These are phyloP conservation scores for Tolypocladium guangdongense DNA, from an alignment of 2,329 filamentous ascomycete genomes.

Conservation along the genomic window DNA sequence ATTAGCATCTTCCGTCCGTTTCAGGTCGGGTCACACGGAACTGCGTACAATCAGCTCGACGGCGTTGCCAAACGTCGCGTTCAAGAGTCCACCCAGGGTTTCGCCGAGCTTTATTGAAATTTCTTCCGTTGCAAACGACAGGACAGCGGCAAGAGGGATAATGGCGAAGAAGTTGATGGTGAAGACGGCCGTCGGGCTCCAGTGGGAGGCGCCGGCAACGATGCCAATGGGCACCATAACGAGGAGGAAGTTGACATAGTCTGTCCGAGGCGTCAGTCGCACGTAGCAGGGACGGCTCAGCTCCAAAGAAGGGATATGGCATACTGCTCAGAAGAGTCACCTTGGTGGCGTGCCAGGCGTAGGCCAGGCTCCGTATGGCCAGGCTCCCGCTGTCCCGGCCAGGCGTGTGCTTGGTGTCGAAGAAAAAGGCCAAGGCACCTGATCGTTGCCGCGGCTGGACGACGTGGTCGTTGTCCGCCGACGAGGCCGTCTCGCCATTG, in stretches of 20 bases:
- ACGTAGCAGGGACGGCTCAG: background rate
- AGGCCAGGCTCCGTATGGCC: conserved; percentile 33
- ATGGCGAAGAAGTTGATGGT: conserved; percentile 73
- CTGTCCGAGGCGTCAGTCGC: conserved; percentile 18
- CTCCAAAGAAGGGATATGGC: conserved; percentile 14
- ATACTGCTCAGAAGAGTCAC: conserved; percentile 48
- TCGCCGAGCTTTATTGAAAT: conserved; percentile 62
- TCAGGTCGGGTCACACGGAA: background rate
- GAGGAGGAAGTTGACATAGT: conserved; percentile 58
- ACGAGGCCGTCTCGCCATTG: conserved; percentile 21
- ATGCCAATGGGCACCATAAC: conserved; percentile 67
- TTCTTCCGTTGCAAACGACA: conserved; percentile 71
- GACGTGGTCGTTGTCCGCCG: conserved; percentile 9
- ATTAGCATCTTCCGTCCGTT: conserved; percentile 1
- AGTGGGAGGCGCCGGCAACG: conserved; percentile 48
- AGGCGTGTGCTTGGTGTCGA: conserved; percentile 38
- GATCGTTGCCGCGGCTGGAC: conserved; percentile 10
- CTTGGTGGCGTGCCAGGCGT: conserved; percentile 45
- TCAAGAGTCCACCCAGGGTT: conserved; percentile 61
- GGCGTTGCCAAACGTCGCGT: conserved; percentile 70
- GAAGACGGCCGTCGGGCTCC: conserved; percentile 60
- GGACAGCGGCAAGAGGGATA: conserved; percentile 60
- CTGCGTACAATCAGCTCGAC: conserved; percentile 62
- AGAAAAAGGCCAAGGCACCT: conserved; percentile 30
- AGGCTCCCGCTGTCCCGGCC: conserved; percentile 38